phyloP scores from a whole-genome alignment of 768 basidiomycete genomes.

The Boletus rufocinnamomeus region DNA sequence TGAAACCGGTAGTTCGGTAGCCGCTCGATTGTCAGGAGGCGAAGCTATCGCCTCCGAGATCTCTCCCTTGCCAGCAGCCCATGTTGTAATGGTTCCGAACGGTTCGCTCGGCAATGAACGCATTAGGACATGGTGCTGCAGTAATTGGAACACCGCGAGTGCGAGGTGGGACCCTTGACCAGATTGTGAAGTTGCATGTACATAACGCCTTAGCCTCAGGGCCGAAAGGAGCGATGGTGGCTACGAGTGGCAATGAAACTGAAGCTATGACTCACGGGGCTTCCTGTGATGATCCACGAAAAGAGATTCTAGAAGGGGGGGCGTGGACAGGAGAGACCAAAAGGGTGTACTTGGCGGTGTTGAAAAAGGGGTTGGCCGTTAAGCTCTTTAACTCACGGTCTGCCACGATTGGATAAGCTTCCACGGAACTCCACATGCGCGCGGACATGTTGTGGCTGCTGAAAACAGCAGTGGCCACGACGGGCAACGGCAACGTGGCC shows the following conservation, averaged over 20 bases:
- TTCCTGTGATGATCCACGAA: slow-evolving; percentile 33
- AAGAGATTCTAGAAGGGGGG: slow-evolving; percentile 8
- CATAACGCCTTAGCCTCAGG: slow-evolving; percentile 19
- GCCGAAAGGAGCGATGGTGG: slow-evolving; percentile 5
- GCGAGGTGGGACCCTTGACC: slow-evolving; percentile 4
- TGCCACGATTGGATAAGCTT: slow-evolving; percentile 39
- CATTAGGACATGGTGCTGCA: slow-evolving; percentile 23
- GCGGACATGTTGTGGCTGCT: slow-evolving; percentile 37
- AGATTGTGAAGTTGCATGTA: slow-evolving; percentile 16
- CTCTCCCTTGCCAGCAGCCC: slow-evolving; percentile 31
- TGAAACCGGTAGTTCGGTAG: slow-evolving; percentile 33
- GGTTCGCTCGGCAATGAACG: slow-evolving; percentile 29
- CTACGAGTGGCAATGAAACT: slow-evolving; percentile 8
- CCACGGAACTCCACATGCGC: slow-evolving; percentile 37
- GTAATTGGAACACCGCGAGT: slow-evolving; percentile 26
- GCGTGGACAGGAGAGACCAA: slow-evolving; percentile 17
- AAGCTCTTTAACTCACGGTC: slow-evolving; percentile 45
- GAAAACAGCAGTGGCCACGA: slow-evolving; percentile 42
- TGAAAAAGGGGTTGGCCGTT: slow-evolving; percentile 39
- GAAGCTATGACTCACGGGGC: not conserved
- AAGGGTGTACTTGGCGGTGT: slow-evolving; percentile 23
- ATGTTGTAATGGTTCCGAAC: slow-evolving; percentile 35
- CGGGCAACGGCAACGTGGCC: slow-evolving; percentile 51
- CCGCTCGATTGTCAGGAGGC: slow-evolving; percentile 37
- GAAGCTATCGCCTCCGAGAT: slow-evolving; percentile 37